Percentiles rank a stretch among this genome's conserved stretches.
phyloP scores from a whole-genome alignment of 2,329 filamentous ascomycete genomes.

The Myriosclerotinia scirpicola region DNA sequence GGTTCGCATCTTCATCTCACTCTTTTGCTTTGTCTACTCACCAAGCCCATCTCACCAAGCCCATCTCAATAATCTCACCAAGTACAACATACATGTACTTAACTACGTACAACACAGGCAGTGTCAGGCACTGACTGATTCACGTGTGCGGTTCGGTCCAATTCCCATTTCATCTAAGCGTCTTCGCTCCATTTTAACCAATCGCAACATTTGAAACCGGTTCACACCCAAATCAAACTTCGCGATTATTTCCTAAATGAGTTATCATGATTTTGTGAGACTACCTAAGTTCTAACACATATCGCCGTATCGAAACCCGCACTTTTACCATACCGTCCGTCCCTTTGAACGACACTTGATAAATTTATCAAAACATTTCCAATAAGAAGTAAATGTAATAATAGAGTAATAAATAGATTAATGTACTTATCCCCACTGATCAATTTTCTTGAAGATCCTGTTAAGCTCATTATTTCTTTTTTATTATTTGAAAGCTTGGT shows the following conservation, averaged over 20 bases:
- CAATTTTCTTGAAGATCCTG: not conserved
- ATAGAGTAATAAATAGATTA: not conserved
- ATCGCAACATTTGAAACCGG: conserved; percentile 22
- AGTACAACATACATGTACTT: too few relatives aligned
- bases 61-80: too few relatives aligned
- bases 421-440: conserved; percentile 4
- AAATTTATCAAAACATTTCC: not conserved
- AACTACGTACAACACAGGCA: too few relatives aligned
- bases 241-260: conserved; percentile 22
- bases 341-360: not conserved
- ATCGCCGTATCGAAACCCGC: conserved; percentile 10
- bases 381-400: not conserved
- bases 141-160: conserved; percentile 13
- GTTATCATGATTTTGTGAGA: conserved; percentile 7
- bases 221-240: conserved; percentile 17
- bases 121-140: not conserved
- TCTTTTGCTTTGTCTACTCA: too few relatives aligned
- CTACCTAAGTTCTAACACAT: conserved; percentile 4
- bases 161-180: not conserved
- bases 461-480: not conserved
- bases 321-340: not conserved
- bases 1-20: too few relatives aligned
- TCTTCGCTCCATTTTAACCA: not conserved
- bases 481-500: not conserved
- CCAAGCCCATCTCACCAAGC: too few relatives aligned